A percentile compares a stretch with the other conserved stretches of the same genome.
phyloP scores from a whole-genome alignment of 768 basidiomycete genomes.

The Zangia roseola region DNA sequence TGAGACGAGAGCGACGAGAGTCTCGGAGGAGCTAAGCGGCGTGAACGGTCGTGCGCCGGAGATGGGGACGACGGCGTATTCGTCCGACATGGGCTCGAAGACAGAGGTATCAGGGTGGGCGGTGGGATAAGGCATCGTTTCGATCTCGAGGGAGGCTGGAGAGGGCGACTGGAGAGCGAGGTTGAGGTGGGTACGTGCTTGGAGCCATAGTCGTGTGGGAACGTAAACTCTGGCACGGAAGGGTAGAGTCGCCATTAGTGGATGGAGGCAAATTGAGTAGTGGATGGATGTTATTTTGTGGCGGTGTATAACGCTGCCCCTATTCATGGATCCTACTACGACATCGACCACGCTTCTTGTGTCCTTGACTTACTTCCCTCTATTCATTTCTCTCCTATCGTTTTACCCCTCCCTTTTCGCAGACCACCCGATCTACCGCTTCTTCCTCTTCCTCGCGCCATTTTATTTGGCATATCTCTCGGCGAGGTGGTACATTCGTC shows the following conservation, averaged over 20 bases:
- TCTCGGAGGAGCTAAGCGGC: constrained; percentile 25
- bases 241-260: constrained; percentile 11
- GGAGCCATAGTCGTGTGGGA: constrained; percentile 15
- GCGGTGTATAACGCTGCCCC: too few species aligned
- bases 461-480: constrained; percentile 20
- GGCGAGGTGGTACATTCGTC: constrained; percentile 21
- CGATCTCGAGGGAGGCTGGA: constrained; percentile 36
- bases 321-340: neutral
- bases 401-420: constrained; percentile 11
- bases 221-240: constrained; percentile 16
- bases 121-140: constrained; percentile 34
- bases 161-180: constrained; percentile 30
- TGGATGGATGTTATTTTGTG: too few species aligned
- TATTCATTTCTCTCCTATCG: constrained; percentile 17
- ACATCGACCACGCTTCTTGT: constrained; percentile 11
- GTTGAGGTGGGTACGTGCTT: constrained; percentile 22
- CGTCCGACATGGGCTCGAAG: constrained; percentile 37
- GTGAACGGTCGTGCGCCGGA: constrained; percentile 7
- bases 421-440: constrained; percentile 12
- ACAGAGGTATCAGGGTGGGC: constrained; percentile 31
- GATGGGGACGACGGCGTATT: constrained; percentile 28
- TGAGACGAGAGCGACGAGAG: constrained; percentile 23
- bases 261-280: too few species aligned
- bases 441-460: constrained; percentile 22
- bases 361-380: constrained; percentile 10